Base-by-base conservation (phyloP, 2,329 filamentous ascomycete species). In the Penicillium griseofulvum region DNA sequence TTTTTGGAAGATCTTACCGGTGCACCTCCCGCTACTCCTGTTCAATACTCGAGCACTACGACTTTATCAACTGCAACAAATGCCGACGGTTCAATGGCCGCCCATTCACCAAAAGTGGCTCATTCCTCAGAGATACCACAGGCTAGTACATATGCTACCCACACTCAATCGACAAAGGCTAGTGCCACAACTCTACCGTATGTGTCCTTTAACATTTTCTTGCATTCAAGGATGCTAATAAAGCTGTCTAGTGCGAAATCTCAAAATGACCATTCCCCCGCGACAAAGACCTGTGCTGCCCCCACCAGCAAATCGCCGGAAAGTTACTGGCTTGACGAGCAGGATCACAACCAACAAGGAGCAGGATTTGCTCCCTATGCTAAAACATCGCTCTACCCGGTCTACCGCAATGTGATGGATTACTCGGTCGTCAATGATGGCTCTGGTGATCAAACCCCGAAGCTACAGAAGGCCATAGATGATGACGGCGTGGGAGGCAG, bases 361-460 rank as follows among this genome's bases (percentile, higher is more conserved):
- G 56, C 65, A 11, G 67, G 66, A 3, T 60, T 62, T 22, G 67
- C 67, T 5, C 67, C 67, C 5, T 62, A 64, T 5, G 52, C 52
- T 8, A 51, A 45, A 31, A 50, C 48, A 1, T 56, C 59, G 1
- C 11, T 22, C 0, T 70, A 70, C 41, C 58, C 62, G 0, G 68
- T 71, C 0, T 71, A 64, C 33, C 67, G 68, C 5, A 70, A 71
- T 48, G 65, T 64, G 2, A 60, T 64, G 57, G 57, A 67, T 38
- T 71, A 71, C 49, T 47, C 44, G 1, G 68, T 59, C 7, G 37
- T 51, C 14, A 65, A 65, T 22, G 65, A 70, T 38, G 68, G 68
- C 1, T 51, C 56, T 0, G 63, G 61, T 9, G 63, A 70, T 24
- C 66, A 69, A 37, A 65, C 64, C 1, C 54, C 52, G 5, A 63